Evolutionary conservation across 805 yeast species (phyloP), one percentile per base, ranked within the genome.

Genomic region (Wickerhamiella bombiphila): DNA sequence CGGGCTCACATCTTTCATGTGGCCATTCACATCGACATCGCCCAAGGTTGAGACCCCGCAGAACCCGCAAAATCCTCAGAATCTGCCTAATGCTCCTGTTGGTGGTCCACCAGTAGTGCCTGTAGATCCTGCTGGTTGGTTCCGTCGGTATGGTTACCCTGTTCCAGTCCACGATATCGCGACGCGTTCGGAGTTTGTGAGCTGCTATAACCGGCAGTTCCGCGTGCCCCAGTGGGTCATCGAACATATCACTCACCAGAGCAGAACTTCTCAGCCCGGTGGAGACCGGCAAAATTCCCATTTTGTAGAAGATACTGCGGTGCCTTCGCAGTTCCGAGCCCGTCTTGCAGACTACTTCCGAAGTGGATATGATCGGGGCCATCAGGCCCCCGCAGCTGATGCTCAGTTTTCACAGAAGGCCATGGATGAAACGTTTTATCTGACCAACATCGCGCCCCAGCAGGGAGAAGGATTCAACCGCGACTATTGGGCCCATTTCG

Each of bases 401-500:
- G 96, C 97, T 19, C 85, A 82, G 55, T 91, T 74, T 60, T 73
- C 74, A 22, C 98, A 91, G 59, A 49, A 56, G 15, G 96, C 96
- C 15, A 88, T 91, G 97, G 78, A 91, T 58, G 94, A 88, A 56
- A 91, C 98, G 0, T 91, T 91, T 53, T 72, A 65, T 45, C 63
- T 91, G 49, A 77, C 94, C 4, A 91, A 91, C 58, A 88, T 91
- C 68, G 72, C 93, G 5, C 98, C 98, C 1, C 98, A 91, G 57
- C 94, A 91, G 3, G 98, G 98, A 3, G 93, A 79, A 4, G 98
- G 98, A 0, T 91, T 91, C 64, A 91, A 91, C 60, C 69, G 98
- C 50, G 97, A 91, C 56, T 80, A 91, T 56, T 91, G 98, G 98
- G 93, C 97, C 0, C 94, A 85, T 56, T 73, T 91, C 42, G 98